Base-by-base conservation (phyloP, 192 early-diverging fungal genomes). In the Entomortierella chlamydospora region DNA sequence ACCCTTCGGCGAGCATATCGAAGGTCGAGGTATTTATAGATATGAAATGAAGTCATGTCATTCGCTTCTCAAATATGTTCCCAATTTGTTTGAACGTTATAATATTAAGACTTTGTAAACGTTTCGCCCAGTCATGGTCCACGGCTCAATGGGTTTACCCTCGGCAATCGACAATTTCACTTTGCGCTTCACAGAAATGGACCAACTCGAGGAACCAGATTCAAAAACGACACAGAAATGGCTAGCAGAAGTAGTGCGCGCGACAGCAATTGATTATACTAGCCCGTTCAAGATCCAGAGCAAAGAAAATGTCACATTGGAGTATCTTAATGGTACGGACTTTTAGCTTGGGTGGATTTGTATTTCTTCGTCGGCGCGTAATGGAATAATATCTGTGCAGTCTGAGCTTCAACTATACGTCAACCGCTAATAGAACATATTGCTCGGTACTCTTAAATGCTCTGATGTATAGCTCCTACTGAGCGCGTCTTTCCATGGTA, bases 401-500 rank as follows among this genome's bases (percentile, higher is more conserved):
- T 37, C 34, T 37, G 34, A 37, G 10, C 10, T 10, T 10, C 10
- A 37, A 4, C 34, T 4, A 37, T 4, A 37, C 10, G 5, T 37
- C 34, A 37, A 10, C 34, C 4, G 52, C 39, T 5, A 37, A 28
- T 28, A 6, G 28, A 54, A 8, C 25, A 54, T 6, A 30, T 54
- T 23, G n/a, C 5, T 30, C 28, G 55, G n/a, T 34, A 64, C 29
- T 37, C 23, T 41, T 47, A 3, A 20, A 47, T 47, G 45, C 45
- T 61, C n/a, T 26, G 41, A 25, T 28, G 23, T 47, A 29, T 49
- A 90, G 86, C 77, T 13, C 66, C 74, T 22, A 43, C 88, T 17
- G 88, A 89, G 50, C 72, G 85, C 9, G 56, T 92, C 11, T 90
- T 92, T 18, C 97, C 97, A 20, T 97, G 96, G 96, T 98, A 96